phyloP scores from a whole-genome alignment of 176 grass and related monocot genomes.

The Paspalum vaginatum region DNA sequence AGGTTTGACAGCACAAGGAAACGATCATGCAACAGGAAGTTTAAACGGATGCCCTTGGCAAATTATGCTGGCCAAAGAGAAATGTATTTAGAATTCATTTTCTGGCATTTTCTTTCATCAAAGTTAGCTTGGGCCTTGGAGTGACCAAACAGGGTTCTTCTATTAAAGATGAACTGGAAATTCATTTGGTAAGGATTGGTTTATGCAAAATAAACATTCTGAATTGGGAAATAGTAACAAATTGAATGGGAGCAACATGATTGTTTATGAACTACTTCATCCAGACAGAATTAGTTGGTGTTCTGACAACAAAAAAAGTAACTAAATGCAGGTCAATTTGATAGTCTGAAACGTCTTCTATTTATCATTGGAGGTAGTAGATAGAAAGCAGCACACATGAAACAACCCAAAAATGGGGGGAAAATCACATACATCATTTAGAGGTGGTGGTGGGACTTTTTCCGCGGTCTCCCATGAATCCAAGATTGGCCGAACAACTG shows the following conservation, averaged over 20 bases:
- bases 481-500: slow-evolving; percentile 87
- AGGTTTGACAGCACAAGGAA: neutral
- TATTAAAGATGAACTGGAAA: neutral
- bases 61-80: neutral
- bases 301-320: too few species aligned
- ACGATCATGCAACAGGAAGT: neutral
- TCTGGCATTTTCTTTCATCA: neutral
- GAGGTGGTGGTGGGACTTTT: slow-evolving; percentile 65
- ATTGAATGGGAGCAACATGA: neutral
- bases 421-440: slow-evolving; percentile 74
- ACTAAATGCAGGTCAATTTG: too few species aligned
- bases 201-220: neutral
- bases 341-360: too few species aligned
- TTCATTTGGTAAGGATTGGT: neutral
- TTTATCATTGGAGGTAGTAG: too few species aligned
- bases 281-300: too few species aligned
- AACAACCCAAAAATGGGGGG: neutral
- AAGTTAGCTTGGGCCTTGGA: neutral
- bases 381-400: neutral
- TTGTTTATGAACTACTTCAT: neutral
- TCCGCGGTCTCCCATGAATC: slow-evolving; percentile 84
- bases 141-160: neutral
- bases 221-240: neutral
- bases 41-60: neutral
- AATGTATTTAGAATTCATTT: neutral